Percentiles rank a stretch among this genome's conserved stretches.
phyloP scores from a whole-genome alignment of 352 stramenopile species.

The Globisporangium canariense region DNA sequence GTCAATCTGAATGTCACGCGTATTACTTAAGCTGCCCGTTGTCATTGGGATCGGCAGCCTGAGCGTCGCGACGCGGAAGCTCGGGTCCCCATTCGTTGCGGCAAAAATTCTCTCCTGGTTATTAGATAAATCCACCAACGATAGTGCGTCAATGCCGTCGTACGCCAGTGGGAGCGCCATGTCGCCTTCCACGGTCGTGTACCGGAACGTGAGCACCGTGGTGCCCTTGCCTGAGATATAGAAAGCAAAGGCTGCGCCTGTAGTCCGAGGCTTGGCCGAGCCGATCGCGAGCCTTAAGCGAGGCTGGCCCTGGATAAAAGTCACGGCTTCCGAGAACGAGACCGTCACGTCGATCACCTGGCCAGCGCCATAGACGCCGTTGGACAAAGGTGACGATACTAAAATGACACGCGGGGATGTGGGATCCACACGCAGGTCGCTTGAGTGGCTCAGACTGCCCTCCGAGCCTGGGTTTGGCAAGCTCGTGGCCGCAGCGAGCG shows the following conservation, averaged over 20 bases:
- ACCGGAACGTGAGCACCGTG: slow-evolving; percentile 34
- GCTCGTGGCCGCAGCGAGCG: slow-evolving; percentile 32
- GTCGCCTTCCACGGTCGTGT: slow-evolving; percentile 36
- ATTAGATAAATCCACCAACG: slow-evolving; percentile 8
- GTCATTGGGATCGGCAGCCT: slow-evolving; percentile 35
- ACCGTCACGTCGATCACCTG: slow-evolving; percentile 50
- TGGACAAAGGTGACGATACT: slow-evolving; percentile 38
- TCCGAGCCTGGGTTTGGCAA: slow-evolving; percentile 41
- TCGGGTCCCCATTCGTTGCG: slow-evolving; percentile 13
- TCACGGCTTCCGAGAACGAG: slow-evolving; percentile 52
- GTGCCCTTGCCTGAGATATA: slow-evolving; percentile 45
- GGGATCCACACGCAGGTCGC: slow-evolving; percentile 39
- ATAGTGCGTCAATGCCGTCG: slow-evolving; percentile 48
- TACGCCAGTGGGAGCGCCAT: slow-evolving; percentile 61
- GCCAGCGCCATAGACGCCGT: slow-evolving; percentile 56
- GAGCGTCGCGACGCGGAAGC: slow-evolving; percentile 35
- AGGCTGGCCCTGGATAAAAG: slow-evolving; percentile 22
- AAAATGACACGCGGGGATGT: slow-evolving; percentile 39
- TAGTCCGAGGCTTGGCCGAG: not conserved
- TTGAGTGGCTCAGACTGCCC: slow-evolving; percentile 36
- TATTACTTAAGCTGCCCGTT: slow-evolving; percentile 57
- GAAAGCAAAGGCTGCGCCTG: slow-evolving; percentile 17
- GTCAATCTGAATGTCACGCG: slow-evolving; percentile 64
- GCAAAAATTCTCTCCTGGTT: slow-evolving; percentile 22
- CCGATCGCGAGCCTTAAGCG: slow-evolving; percentile 43